These are phyloP conservation scores for Brassica carinata DNA, from an alignment of 345 rosid genomes.

Conservation along the genomic window DNA sequence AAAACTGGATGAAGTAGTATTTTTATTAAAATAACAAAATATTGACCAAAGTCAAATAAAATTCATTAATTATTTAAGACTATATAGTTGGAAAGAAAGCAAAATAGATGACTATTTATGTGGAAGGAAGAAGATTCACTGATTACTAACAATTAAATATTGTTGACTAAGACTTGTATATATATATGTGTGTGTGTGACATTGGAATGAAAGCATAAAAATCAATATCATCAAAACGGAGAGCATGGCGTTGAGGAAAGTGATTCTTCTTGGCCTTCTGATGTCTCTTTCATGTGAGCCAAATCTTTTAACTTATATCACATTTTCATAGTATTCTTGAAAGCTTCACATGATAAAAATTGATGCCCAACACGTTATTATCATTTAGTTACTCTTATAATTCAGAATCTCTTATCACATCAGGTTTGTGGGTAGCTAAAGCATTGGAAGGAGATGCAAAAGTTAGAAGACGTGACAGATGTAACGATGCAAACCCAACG, in stretches of 20 bases:
- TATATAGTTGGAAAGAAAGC: too few relatives aligned
- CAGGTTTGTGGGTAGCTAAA: slow-evolving; percentile 6
- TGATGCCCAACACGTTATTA: neutral
- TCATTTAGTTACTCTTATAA: neutral
- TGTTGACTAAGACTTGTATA: neutral
- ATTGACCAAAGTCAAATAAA: too few relatives aligned
- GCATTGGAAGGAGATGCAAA: neutral
- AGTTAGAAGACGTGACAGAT: slow-evolving; percentile 10
- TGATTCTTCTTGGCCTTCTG: slow-evolving; percentile 8
- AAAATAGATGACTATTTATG: neutral
- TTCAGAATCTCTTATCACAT: neutral
- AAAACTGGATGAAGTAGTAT: too few relatives aligned
- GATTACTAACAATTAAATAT: neutral
- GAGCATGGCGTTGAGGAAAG: slow-evolving; percentile 18
- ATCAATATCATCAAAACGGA: neutral
- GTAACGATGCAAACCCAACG: slow-evolving; percentile 1
- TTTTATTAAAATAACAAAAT: too few relatives aligned
- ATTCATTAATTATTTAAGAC: too few relatives aligned
- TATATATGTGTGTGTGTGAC: neutral
- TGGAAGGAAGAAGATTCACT: neutral
- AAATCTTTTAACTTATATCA: slow-evolving; percentile 2
- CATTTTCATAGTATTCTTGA: neutral
- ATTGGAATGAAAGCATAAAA: slow-evolving; percentile 2
- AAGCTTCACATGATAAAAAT: neutral
- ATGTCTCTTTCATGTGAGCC: slow-evolving; percentile 14